Evolutionary conservation across 1,284 basidiomycete species (phyloP).

Genomic region (Takashimella koratensis): DNA sequence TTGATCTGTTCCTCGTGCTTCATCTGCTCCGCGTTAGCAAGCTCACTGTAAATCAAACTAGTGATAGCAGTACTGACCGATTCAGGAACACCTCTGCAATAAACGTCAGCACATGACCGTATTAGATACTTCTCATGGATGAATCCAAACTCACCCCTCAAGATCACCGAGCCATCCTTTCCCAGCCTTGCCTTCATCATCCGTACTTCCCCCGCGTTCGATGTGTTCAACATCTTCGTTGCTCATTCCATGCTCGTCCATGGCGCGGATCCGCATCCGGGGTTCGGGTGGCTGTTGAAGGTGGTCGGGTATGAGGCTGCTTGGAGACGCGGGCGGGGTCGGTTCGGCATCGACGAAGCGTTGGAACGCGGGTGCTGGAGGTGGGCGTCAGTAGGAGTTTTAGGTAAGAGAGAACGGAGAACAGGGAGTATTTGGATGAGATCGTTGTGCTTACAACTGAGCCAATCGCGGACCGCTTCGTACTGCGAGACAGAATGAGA

Average conservation of each 20-base stretch:
- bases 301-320: constrained; percentile 10
- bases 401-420: background rate
- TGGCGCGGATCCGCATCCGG: background rate
- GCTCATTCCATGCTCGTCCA: constrained; percentile 7
- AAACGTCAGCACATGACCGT: background rate
- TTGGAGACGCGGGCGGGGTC: constrained; percentile 26
- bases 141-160: constrained; percentile 33
- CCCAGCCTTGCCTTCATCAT: constrained; percentile 34
- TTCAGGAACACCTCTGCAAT: constrained; percentile 24
- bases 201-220: constrained; percentile 20
- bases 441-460: constrained; percentile 22
- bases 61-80: constrained; percentile 11
- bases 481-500: constrained; percentile 30
- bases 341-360: constrained; percentile 21
- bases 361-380: constrained; percentile 25
- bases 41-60: background rate
- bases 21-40: constrained; percentile 29
- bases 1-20: constrained; percentile 42
- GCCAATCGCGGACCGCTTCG: constrained; percentile 41
- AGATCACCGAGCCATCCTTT: constrained; percentile 44
- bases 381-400: constrained; percentile 7
- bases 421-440: background rate
- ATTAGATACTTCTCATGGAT: background rate
- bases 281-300: constrained; percentile 4
- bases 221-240: constrained; percentile 18